Percentiles rank a stretch among this genome's conserved stretches.
These are phyloP conservation scores for Didymella exigua DNA, from an alignment of 2,329 filamentous ascomycete species.

Conservation along the genomic window DNA sequence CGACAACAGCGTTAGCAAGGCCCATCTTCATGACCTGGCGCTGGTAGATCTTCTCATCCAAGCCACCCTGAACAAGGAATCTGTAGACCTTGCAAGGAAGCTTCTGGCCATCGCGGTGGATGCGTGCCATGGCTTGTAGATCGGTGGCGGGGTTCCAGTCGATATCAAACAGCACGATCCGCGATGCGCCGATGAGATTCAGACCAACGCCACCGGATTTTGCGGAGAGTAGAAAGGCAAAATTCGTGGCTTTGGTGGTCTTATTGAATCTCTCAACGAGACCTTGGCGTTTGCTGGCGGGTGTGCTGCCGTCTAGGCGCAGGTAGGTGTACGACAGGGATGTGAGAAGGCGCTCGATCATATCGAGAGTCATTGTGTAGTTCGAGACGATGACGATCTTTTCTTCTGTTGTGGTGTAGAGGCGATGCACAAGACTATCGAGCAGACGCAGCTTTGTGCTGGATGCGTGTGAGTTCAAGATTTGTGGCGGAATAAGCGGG, in stretches of 20 bases:
- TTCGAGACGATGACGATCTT: conserved; percentile 79
- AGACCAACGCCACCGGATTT: conserved; percentile 74
- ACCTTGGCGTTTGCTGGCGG: conserved; percentile 66
- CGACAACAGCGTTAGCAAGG: conserved; percentile 72
- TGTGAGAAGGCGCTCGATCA: conserved; percentile 66
- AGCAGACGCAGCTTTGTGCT: conserved; percentile 71
- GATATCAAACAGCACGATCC: conserved; percentile 73
- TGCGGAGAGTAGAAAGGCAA: conserved; percentile 74
- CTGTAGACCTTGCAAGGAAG: conserved; percentile 71
- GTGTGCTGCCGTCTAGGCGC: conserved; percentile 72
- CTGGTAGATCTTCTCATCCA: conserved; percentile 79
- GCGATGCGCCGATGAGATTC: conserved; percentile 72
- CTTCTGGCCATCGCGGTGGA: conserved; percentile 75
- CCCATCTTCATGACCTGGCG: conserved; percentile 73
- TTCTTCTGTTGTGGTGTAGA: conserved; percentile 66
- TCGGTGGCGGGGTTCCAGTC: conserved; percentile 80
- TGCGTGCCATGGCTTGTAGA: conserved; percentile 75
- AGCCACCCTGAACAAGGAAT: conserved; percentile 68
- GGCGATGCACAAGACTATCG: conserved; percentile 66
- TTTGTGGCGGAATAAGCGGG: conserved; percentile 60
- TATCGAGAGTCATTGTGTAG: conserved; percentile 73
- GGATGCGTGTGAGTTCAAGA: conserved; percentile 62
- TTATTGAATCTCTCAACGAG: conserved; percentile 74
- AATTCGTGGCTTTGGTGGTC: conserved; percentile 59
- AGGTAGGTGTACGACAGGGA: conserved; percentile 66